Evolutionary conservation across 2,329 filamentous ascomycete genomes (phyloP).

Genomic region (Cephalotrichum gorgonifer): DNA sequence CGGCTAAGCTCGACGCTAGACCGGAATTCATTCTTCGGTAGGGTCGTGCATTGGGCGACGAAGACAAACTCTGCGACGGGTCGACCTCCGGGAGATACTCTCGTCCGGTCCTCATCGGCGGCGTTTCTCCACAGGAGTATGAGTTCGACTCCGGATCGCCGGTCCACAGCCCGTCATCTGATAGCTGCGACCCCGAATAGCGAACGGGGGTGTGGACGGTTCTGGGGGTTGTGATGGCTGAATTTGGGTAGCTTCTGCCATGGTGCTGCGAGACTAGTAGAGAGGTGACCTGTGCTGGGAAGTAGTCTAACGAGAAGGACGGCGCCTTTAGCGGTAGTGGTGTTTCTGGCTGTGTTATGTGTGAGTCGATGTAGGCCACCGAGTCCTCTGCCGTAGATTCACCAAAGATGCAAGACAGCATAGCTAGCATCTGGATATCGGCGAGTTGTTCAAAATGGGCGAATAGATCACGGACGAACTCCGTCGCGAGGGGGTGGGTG

Average conservation of each 20-base stretch:
- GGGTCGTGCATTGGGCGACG: constrained; percentile 45
- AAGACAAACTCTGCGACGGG: constrained; percentile 39
- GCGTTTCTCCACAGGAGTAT: constrained; percentile 52
- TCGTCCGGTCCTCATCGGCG: constrained; percentile 36
- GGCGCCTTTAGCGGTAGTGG: constrained; percentile 56
- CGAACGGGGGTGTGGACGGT: constrained; percentile 44
- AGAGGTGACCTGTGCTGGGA: constrained; percentile 39
- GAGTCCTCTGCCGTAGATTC: constrained; percentile 46
- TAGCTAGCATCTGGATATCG: constrained; percentile 61
- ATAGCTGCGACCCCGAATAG: constrained; percentile 45
- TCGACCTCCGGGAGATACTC: constrained; percentile 35
- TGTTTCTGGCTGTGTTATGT: constrained; percentile 47
- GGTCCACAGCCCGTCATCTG: constrained; percentile 41
- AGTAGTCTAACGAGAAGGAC: constrained; percentile 57
- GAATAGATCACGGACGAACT: constrained; percentile 53
- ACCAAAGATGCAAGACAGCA: constrained; percentile 60
- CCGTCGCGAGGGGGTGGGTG: constrained; percentile 49
- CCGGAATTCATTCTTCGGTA: constrained; percentile 44
- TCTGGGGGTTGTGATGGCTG: constrained; percentile 45
- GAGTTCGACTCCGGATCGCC: constrained; percentile 46
- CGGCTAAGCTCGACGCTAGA: constrained; percentile 43
- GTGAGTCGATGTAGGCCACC: constrained; percentile 46
- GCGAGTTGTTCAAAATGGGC: constrained; percentile 50
- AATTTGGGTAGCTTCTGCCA: constrained; percentile 41
- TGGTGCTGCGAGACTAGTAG: neutral